Evolutionary conservation across 2,329 filamentous ascomycete genomes (phyloP).

Genomic region (Septoria petroselini): DNA sequence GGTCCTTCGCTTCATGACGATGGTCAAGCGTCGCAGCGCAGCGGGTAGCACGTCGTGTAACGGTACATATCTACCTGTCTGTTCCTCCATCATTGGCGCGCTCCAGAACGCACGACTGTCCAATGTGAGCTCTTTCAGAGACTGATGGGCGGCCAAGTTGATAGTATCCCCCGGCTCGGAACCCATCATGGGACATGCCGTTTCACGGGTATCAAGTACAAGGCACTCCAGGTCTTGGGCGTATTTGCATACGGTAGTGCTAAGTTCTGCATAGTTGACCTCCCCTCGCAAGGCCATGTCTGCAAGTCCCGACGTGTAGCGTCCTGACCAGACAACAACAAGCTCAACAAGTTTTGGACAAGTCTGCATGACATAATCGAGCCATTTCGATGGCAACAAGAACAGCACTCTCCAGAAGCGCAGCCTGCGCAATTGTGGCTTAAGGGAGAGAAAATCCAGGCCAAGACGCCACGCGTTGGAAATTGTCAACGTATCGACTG

Average conservation of each 20-base stretch:
- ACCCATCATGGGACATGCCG: background rate
- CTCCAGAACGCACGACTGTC: background rate
- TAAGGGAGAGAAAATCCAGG: background rate
- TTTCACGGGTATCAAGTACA: background rate
- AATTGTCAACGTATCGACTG: slow-evolving; percentile 6
- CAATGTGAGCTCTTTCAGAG: background rate
- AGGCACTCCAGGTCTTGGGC: background rate
- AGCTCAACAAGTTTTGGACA: background rate
- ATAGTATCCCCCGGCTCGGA: background rate
- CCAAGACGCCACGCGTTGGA: background rate
- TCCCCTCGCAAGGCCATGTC: background rate
- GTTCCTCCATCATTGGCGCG: background rate
- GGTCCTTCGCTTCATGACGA: background rate
- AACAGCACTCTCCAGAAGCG: background rate
- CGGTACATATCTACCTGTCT: background rate
- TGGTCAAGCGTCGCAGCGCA: background rate
- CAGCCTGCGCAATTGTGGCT: background rate
- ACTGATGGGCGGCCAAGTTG: background rate
- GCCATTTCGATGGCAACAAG: too few relatives aligned
- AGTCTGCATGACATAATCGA: too few relatives aligned
- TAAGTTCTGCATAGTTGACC: background rate
- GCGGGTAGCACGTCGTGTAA: background rate
- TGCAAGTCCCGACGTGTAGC: background rate
- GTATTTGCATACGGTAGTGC: background rate
- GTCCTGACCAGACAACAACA: background rate